Evolutionary conservation across 192 early-diverging fungal genomes (phyloP).

Genomic region (Coemansia sp.): DNA sequence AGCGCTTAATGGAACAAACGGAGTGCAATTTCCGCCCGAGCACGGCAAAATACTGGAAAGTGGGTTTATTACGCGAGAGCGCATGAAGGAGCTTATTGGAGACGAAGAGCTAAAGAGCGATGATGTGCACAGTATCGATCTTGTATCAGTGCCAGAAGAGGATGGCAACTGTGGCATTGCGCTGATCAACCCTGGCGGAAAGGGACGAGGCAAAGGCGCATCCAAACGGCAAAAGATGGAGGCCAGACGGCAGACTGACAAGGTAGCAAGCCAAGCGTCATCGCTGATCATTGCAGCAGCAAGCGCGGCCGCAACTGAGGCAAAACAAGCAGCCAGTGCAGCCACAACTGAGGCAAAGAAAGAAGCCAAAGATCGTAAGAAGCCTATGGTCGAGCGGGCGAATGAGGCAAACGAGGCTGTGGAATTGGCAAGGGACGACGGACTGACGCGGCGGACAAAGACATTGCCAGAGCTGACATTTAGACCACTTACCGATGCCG

Average conservation of each 20-base stretch:
- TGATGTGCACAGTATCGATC: constrained; percentile 28
- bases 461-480: constrained; percentile 24
- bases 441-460: constrained; percentile 19
- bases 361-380: neutral
- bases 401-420: neutral
- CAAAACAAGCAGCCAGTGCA: constrained; percentile 30
- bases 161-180: constrained; percentile 38
- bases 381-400: neutral
- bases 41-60: constrained; percentile 41
- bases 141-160: constrained; percentile 19
- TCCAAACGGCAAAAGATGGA: constrained; percentile 32
- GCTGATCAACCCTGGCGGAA: constrained; percentile 15
- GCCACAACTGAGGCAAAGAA: constrained; percentile 28
- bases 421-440: neutral
- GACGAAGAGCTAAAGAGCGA: constrained; percentile 32
- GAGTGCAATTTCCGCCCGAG: constrained; percentile 32
- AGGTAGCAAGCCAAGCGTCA: constrained; percentile 11
- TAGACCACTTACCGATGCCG: constrained; percentile 36
- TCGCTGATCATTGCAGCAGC: constrained; percentile 36
- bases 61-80: constrained; percentile 34
- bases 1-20: constrained; percentile 27
- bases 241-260: neutral
- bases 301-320: constrained; percentile 27
- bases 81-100: constrained; percentile 32
- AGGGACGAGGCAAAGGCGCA: neutral